phyloP scores from a whole-genome alignment of 768 basidiomycete genomes.

The Asterophora lycoperdoides region DNA sequence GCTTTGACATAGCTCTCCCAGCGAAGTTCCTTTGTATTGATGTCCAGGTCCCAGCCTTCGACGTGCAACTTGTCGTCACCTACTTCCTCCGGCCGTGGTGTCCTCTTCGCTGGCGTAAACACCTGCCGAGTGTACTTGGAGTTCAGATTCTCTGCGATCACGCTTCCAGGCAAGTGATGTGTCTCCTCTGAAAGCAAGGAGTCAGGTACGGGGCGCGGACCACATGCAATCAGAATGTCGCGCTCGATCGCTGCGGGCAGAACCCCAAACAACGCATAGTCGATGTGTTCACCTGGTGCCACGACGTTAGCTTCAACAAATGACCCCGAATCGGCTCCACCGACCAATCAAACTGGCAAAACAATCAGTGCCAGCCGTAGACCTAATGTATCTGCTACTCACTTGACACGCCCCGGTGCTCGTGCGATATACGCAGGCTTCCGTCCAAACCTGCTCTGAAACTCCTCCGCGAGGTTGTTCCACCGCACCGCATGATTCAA shows the following conservation, averaged over 20 bases:
- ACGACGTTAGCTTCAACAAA: background rate
- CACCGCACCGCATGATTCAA: constrained; percentile 57
- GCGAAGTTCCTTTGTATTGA: constrained; percentile 60
- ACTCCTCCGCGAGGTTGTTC: constrained; percentile 58
- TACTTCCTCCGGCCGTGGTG: constrained; percentile 19
- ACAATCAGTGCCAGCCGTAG: background rate
- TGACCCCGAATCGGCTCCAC: background rate
- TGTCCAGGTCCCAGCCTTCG: constrained; percentile 70
- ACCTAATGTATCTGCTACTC: constrained; percentile 16
- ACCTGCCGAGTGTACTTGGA: constrained; percentile 52
- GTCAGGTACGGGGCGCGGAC: constrained; percentile 33
- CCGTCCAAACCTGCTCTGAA: constrained; percentile 57
- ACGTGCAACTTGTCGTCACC: constrained; percentile 36
- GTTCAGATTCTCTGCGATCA: constrained; percentile 60
- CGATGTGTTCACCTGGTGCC: constrained; percentile 70
- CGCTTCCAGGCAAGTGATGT: constrained; percentile 43
- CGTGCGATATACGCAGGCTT: constrained; percentile 67
- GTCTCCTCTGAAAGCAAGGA: constrained; percentile 19
- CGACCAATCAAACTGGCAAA: constrained; percentile 40
- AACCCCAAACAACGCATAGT: constrained; percentile 80
- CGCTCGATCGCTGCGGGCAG: constrained; percentile 82
- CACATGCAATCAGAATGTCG: constrained; percentile 79
- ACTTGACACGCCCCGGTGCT: constrained; percentile 84
- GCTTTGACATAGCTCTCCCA: constrained; percentile 92
- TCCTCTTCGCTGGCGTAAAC: constrained; percentile 50